phyloP scores from a whole-genome alignment of 2,329 filamentous ascomycete genomes.

The Dactylellina parvicollis region DNA sequence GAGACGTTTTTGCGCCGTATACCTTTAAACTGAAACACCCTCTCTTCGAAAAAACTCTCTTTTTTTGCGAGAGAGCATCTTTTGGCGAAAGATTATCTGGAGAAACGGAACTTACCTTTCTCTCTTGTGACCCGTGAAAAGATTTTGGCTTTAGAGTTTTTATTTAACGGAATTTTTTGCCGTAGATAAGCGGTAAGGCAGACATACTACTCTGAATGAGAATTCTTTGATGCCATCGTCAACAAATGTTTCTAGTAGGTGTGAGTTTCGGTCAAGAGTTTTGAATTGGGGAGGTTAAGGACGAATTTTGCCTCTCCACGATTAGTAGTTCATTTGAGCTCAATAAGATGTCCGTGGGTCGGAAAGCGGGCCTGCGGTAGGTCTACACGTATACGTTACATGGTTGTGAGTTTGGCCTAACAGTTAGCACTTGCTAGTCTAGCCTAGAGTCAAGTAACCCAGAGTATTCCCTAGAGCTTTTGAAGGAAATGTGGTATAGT shows the following conservation, averaged over 20 bases:
- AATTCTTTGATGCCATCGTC: background rate
- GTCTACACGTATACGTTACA: background rate
- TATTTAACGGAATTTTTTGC: background rate
- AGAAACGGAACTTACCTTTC: conserved; percentile 22
- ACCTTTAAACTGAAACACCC: conserved; percentile 24
- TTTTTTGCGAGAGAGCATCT: background rate
- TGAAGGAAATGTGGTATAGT: background rate
- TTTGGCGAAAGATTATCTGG: conserved; percentile 9
- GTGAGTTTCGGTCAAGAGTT: background rate
- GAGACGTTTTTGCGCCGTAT: conserved; percentile 1
- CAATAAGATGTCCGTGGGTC: background rate
- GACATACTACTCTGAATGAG: background rate
- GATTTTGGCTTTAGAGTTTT: conserved; percentile 31
- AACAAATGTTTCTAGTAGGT: background rate
- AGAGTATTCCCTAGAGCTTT: background rate
- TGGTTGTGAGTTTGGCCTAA: background rate
- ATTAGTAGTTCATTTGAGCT: background rate
- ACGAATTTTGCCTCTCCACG: background rate
- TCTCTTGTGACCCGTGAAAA: too few species aligned
- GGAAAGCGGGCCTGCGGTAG: too few species aligned
- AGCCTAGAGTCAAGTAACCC: background rate
- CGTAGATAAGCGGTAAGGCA: conserved; percentile 30
- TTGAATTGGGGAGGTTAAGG: background rate
- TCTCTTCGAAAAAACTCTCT: background rate
- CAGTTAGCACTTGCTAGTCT: background rate